Conservation (phyloP, 306 rosid genomes). For the Heteromeles arbutifolia region DNA sequence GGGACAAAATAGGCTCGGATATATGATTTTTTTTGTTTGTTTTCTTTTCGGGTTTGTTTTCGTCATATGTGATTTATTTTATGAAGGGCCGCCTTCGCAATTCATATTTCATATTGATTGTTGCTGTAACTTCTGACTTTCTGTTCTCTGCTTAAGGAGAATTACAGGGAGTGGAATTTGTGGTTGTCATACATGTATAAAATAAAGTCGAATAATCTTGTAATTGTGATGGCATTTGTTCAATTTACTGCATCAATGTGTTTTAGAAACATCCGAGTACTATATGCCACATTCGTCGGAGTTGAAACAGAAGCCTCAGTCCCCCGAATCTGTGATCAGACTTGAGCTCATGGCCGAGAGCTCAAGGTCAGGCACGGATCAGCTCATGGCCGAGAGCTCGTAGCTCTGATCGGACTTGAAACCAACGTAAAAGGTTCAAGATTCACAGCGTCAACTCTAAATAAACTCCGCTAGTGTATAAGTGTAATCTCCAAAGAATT, state of each 20-base stretch:
- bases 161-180: not conserved
- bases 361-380: too few species aligned
- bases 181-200: not conserved
- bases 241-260: not conserved
- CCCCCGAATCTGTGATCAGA: too few species aligned
- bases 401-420: not conserved
- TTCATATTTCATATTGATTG: conserved; percentile 3
- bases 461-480: too few species aligned
- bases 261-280: too few species aligned
- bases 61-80: not conserved
- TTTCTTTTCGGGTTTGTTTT: not conserved
- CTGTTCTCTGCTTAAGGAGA: not conserved
- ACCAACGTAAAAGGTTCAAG: not conserved
- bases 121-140: not conserved
- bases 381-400: too few species aligned
- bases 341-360: too few species aligned
- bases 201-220: not conserved
- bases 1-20: conserved; percentile 16
- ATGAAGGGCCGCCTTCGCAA: not conserved
- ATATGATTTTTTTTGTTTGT: not conserved
- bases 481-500: not conserved
- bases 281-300: too few species aligned
- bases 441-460: not conserved
- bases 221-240: not conserved
- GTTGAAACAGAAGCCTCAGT: too few species aligned